A percentile compares a stretch with the other conserved stretches of the same genome.
These are phyloP conservation scores for Aureobasidium lini DNA, from an alignment of 2,329 filamentous ascomycete genomes.

Conservation along the genomic window DNA sequence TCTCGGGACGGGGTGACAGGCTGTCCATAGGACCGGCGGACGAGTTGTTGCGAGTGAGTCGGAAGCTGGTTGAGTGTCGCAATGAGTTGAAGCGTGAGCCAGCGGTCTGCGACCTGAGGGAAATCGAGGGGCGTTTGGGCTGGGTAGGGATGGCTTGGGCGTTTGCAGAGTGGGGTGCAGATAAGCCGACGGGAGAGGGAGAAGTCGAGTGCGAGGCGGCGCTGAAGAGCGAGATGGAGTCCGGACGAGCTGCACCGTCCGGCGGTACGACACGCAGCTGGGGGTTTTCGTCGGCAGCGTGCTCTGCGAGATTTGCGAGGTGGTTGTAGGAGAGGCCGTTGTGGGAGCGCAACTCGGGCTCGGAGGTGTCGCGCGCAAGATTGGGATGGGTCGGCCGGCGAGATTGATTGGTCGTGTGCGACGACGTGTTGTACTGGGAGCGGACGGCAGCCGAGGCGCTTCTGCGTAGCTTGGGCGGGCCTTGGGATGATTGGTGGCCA, in stretches of 20 bases:
- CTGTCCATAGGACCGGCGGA: slow-evolving; percentile 38
- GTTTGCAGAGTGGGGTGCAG: slow-evolving; percentile 12
- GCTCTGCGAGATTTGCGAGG: not conserved
- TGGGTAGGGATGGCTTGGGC: not conserved
- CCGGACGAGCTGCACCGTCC: slow-evolving; percentile 4
- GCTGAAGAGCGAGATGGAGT: slow-evolving; percentile 13
- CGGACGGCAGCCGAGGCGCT: slow-evolving; percentile 13
- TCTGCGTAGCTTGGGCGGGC: slow-evolving; percentile 1
- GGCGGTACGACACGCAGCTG: slow-evolving; percentile 4
- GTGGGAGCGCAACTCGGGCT: slow-evolving; percentile 11
- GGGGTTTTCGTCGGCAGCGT: not conserved
- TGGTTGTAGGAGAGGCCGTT: slow-evolving; percentile 11
- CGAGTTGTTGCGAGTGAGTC: not conserved
- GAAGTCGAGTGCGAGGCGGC: slow-evolving; percentile 3
- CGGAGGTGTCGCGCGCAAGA: slow-evolving; percentile 8
- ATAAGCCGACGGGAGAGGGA: not conserved
- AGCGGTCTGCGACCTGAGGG: slow-evolving; percentile 8
- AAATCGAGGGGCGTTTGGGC: slow-evolving; percentile 7
- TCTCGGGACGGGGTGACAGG: slow-evolving; percentile 35
- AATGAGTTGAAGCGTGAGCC: slow-evolving; percentile 11
- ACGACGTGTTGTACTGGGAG: slow-evolving; percentile 12
- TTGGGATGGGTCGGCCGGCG: slow-evolving; percentile 3
- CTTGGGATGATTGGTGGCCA: slow-evolving; percentile 5
- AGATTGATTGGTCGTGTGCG: slow-evolving; percentile 11
- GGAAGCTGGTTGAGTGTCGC: slow-evolving; percentile 10